phyloP scores from a whole-genome alignment of 805 yeast species.

The Maudiozyma turicensis region DNA sequence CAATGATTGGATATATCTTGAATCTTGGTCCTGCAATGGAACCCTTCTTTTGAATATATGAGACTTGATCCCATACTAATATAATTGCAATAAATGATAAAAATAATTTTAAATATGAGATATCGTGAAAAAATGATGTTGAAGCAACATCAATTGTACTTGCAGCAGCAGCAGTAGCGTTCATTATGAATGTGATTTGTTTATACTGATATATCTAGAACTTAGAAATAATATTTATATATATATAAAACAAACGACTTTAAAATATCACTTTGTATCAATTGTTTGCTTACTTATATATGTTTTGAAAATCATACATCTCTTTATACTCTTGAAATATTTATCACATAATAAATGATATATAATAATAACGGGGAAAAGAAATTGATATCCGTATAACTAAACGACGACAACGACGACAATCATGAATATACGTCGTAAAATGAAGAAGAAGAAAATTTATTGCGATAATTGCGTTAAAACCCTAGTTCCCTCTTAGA shows the following conservation, averaged over 20 bases:
- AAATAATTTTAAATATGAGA: slow-evolving; percentile 48
- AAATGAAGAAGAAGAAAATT: too few species aligned
- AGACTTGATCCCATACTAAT: slow-evolving; percentile 62
- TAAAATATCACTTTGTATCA: too few species aligned
- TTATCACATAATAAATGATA: too few species aligned
- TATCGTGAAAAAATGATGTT: slow-evolving; percentile 3
- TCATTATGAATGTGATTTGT: neutral
- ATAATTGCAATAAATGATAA: slow-evolving; percentile 38
- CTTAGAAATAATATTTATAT: neutral
- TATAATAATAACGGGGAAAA: too few species aligned
- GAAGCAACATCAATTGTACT: neutral
- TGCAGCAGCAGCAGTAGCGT: neutral
- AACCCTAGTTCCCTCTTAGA: too few species aligned
- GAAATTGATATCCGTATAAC: too few species aligned
- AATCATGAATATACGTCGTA: too few species aligned
- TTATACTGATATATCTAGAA: neutral
- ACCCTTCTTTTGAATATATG: slow-evolving; percentile 75
- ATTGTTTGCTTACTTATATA: too few species aligned
- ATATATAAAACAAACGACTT: neutral
- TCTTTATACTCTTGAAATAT: too few species aligned
- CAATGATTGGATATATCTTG: slow-evolving; percentile 91
- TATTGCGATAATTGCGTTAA: too few species aligned
- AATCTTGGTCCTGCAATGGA: slow-evolving; percentile 80
- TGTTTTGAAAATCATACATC: too few species aligned
- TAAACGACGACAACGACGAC: too few species aligned